These are phyloP conservation scores for Asterella californica DNA, from an alignment of 225 moss, liverwort and hornwort species.

Conservation along the genomic window DNA sequence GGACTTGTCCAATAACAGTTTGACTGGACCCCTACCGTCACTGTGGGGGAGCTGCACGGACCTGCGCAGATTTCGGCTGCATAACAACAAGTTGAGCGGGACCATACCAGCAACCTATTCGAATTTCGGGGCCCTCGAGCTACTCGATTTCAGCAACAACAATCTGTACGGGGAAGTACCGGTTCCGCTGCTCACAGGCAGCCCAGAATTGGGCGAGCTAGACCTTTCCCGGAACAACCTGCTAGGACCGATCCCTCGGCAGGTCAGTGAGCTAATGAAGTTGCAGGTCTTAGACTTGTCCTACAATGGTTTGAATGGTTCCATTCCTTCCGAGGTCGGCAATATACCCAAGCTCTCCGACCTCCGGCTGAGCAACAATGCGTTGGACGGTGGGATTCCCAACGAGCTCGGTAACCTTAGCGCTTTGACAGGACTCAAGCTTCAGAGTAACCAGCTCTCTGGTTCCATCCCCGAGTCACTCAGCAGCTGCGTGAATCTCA, in stretches of 20 bases:
- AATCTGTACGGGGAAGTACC: conserved; percentile 35
- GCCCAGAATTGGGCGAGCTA: conserved; percentile 14
- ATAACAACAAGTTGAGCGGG: conserved; percentile 12
- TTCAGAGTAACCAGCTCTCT: conserved; percentile 14
- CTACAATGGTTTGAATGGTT: background rate
- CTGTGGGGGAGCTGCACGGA: background rate
- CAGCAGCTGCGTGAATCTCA: background rate
- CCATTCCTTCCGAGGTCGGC: background rate
- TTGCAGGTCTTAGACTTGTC: conserved; percentile 20
- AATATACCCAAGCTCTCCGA: conserved; percentile 3
- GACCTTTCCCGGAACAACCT: conserved; percentile 22
- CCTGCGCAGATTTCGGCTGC: conserved; percentile 7
- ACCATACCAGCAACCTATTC: conserved; percentile 4
- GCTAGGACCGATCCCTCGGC: conserved; percentile 11
- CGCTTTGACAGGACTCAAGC: background rate
- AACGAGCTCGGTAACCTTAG: conserved; percentile 3
- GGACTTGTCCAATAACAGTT: conserved; percentile 26
- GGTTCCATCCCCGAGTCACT: conserved; percentile 21
- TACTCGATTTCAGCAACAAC: conserved; percentile 31
- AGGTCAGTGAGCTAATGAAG: conserved; percentile 18
- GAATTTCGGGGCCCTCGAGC: conserved; percentile 13
- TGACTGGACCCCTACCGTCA: conserved; percentile 5
- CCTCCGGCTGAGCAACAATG: conserved; percentile 10
- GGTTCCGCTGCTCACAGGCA: background rate
- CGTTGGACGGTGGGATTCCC: conserved; percentile 18